Evolutionary conservation across 1,284 basidiomycete genomes (phyloP).

Genomic region (Sporisorium scitamineum): DNA sequence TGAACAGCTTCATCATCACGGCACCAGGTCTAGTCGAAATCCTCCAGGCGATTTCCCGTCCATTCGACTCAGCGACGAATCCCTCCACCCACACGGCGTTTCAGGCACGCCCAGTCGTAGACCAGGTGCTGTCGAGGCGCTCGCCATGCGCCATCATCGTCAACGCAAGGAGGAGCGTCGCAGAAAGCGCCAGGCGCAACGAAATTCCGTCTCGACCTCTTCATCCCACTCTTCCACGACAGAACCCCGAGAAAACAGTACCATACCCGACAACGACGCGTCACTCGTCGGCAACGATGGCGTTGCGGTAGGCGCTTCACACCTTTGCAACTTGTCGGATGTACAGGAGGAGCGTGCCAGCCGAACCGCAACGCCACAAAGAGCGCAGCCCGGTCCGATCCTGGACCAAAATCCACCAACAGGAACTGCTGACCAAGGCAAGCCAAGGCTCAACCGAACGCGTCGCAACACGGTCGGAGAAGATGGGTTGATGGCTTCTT

Average conservation of each 20-base stretch:
- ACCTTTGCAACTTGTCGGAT: constrained; percentile 39
- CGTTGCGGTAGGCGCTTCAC: constrained; percentile 10
- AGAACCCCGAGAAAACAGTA: not conserved
- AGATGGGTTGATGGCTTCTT: constrained; percentile 26
- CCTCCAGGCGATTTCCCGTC: constrained; percentile 28
- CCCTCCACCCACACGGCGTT: constrained; percentile 3
- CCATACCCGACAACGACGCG: not conserved
- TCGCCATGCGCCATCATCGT: constrained; percentile 44
- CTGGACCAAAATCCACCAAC: not conserved
- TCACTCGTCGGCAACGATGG: not conserved
- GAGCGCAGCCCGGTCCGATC: not conserved
- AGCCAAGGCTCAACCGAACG: not conserved
- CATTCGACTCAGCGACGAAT: constrained; percentile 42
- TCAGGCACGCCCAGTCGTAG: constrained; percentile 23
- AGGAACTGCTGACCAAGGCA: not conserved
- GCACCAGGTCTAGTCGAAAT: not conserved
- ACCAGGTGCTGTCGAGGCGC: constrained; percentile 43
- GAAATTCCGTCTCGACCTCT: constrained; percentile 24
- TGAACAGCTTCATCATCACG: constrained; percentile 2
- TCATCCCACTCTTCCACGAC: constrained; percentile 19
- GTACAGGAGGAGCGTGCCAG: constrained; percentile 36
- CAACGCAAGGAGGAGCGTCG: constrained; percentile 32
- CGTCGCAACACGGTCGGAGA: constrained; percentile 26
- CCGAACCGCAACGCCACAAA: constrained; percentile 3
- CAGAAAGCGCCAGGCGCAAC: constrained; percentile 18